These are phyloP conservation scores for Piper longum DNA, from an alignment of 164 flowering plant genomes.

Conservation along the genomic window DNA sequence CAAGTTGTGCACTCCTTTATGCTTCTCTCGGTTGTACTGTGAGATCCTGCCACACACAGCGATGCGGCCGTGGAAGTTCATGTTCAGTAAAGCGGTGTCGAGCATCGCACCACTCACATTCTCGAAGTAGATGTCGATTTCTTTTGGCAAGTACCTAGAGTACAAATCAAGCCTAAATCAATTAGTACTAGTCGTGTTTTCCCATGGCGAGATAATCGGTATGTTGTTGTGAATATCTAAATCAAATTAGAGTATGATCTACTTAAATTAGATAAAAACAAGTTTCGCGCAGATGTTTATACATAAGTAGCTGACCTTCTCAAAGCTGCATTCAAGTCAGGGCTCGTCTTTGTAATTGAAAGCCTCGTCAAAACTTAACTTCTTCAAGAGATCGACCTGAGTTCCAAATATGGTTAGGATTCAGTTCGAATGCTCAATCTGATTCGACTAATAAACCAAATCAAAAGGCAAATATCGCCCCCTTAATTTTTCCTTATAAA, in stretches of 20 bases:
- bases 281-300: no score
- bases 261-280: no score
- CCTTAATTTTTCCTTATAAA: no score
- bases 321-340: conserved; percentile 18
- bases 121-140: conserved; percentile 24
- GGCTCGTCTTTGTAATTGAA: conserved; percentile 29
- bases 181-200: no score
- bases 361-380: conserved; percentile 26
- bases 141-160: conserved; percentile 19
- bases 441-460: no score
- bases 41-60: conserved; percentile 20
- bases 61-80: conserved; percentile 19
- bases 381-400: conserved; percentile 24
- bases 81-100: conserved; percentile 22
- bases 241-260: no score
- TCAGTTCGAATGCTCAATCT: no score
- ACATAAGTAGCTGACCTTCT: conserved; percentile 14
- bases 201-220: no score
- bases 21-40: conserved; percentile 5
- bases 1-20: conserved; percentile 4
- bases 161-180: not conserved
- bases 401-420: no score
- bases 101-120: conserved; percentile 23
- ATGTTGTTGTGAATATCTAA: no score
- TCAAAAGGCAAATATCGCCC: no score